Conservation (phyloP, 2,329 filamentous ascomycete genomes). For the Arthrobotrys pseudoclavata region DNA sequence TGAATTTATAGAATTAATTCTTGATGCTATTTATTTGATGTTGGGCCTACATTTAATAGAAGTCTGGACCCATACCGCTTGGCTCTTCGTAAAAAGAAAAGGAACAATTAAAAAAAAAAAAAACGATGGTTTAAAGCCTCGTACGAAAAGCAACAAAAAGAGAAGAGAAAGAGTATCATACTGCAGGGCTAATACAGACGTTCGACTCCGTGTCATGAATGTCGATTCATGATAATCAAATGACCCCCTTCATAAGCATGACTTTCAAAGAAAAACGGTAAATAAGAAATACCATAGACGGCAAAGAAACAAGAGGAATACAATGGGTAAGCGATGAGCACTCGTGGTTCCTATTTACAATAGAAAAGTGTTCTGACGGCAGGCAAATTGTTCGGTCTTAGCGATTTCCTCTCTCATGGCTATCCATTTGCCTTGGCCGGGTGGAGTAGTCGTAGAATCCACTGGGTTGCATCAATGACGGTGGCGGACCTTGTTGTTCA, state of each 20-base stretch:
- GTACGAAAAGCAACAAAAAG: neutral
- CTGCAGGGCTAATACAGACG: constrained; percentile 18
- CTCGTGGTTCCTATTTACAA: constrained; percentile 1
- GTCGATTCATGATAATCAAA: constrained; percentile 21
- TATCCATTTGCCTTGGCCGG: constrained; percentile 56
- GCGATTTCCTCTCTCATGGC: constrained; percentile 49
- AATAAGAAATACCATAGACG: neutral
- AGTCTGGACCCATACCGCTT: neutral
- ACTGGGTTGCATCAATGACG: constrained; percentile 27
- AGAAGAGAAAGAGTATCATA: neutral
- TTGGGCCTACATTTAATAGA: neutral
- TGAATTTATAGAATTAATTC: neutral
- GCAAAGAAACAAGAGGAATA: neutral
- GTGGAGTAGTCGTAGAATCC: constrained; percentile 41
- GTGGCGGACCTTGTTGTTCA: constrained; percentile 33
- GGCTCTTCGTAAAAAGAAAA: neutral
- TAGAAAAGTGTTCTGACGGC: neutral
- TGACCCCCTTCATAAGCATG: constrained; percentile 27
- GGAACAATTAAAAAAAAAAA: too few relatives aligned
- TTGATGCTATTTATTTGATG: neutral
- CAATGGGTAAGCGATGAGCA: neutral
- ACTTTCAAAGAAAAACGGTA: neutral
- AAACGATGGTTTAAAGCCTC: neutral
- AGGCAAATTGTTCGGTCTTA: constrained; percentile 3
- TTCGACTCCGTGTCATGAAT: constrained; percentile 22